Base-by-base conservation (phyloP, 352 stramenopile species). In the Pythium scleroteichum region DNA sequence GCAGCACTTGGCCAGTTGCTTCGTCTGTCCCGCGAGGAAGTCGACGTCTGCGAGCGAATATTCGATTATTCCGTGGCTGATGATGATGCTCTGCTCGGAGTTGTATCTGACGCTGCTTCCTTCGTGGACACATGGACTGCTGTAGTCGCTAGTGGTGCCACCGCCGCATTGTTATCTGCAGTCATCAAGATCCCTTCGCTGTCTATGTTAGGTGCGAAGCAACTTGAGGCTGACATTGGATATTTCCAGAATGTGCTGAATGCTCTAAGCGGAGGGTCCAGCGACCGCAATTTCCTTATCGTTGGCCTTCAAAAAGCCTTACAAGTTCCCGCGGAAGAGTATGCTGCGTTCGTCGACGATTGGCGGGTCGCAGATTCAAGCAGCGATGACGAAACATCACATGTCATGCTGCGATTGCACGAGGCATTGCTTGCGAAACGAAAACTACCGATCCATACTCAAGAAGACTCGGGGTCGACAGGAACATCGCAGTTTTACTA, bases 171-270 rank as follows among this genome's bases (percentile, higher is more conserved):
- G 45, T 58, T 93, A 41, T 66, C 65, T 5, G 74, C 62, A 1
- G 69, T 94, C 4, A 76, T 71, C 29, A 73, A 72, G 39, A 92
- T 95, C 60, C 71, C 79, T 8, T 35, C 66, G 50, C 64, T 95
- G 17, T 88, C 84, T 29, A 61, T 78, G n/a, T 61, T 79, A 14
- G 86, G 83, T 2, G 69, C 71, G 1, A 64, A 73, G 48, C 84
- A 95, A 48, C 60, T 95, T 17, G 75, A 63, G 50, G 83, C 80
- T 2, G 86, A 95, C 47, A 26, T 94, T 40, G 72, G 71, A 33
- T 95, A 95, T 58, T 91, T 94, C 39, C 67, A 88, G 59, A 95
- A 92, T 50, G 82, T 94, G 13, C 61, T 93, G 40, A 88, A 72
- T 47, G 86, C 86, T 0, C 75, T 95, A 16, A 67, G 41, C 13